Evolutionary conservation across 2,329 filamentous ascomycete genomes (phyloP).

Genomic region (Fusarium devonianum): DNA sequence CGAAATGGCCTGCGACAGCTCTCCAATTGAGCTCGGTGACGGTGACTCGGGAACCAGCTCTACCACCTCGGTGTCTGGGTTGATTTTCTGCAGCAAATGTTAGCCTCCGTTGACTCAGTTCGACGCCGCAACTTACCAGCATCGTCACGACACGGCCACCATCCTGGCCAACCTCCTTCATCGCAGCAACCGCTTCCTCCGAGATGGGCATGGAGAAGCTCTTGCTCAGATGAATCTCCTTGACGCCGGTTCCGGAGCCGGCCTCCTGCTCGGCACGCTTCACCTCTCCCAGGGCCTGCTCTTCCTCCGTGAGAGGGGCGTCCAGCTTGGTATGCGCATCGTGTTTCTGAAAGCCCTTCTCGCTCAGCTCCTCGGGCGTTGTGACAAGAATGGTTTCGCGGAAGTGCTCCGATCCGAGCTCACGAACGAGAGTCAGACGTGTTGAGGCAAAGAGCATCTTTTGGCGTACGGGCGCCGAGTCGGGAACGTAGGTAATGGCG

Average conservation of each 20-base stretch:
- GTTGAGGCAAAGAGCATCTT: slow-evolving; percentile 89
- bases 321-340: slow-evolving; percentile 70
- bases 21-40: slow-evolving; percentile 61
- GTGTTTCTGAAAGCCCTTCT: slow-evolving; percentile 74
- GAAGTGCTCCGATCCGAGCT: slow-evolving; percentile 81
- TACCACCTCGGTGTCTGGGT: slow-evolving; percentile 72
- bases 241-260: slow-evolving; percentile 68
- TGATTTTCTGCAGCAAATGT: slow-evolving; percentile 67
- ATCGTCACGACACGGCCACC: slow-evolving; percentile 65
- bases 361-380: slow-evolving; percentile 71
- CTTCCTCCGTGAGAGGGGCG: slow-evolving; percentile 81
- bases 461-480: slow-evolving; percentile 78
- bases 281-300: slow-evolving; percentile 73
- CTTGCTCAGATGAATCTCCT: slow-evolving; percentile 67
- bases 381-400: slow-evolving; percentile 78
- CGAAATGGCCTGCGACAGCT: slow-evolving; percentile 68
- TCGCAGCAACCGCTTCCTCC: slow-evolving; percentile 68
- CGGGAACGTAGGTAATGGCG: slow-evolving; percentile 80
- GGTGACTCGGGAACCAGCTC: slow-evolving; percentile 66
- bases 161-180: slow-evolving; percentile 64
- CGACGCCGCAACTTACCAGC: slow-evolving; percentile 59
- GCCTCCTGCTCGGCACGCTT: slow-evolving; percentile 79
- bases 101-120: slow-evolving; percentile 3
- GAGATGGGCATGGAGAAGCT: slow-evolving; percentile 65
- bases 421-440: slow-evolving; percentile 75